Evolutionary conservation across 2,329 filamentous ascomycete species (phyloP).

Genomic region (Diaporthe longicolla): DNA sequence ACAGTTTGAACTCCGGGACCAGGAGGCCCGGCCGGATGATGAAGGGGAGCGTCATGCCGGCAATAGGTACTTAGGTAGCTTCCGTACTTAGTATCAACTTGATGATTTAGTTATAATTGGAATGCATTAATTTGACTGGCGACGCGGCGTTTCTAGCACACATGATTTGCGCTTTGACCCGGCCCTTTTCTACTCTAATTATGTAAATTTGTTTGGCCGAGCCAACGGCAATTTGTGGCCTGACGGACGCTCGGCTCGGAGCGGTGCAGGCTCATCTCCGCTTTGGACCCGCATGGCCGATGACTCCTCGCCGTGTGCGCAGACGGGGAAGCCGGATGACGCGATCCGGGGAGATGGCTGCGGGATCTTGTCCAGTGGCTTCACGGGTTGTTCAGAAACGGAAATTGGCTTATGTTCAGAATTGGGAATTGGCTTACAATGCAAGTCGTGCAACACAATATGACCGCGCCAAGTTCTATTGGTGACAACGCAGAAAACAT

Average conservation of each 20-base stretch:
- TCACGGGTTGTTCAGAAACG: neutral
- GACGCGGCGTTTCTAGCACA: neutral
- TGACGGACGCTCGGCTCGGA: conserved; percentile 5
- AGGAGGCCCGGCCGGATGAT: conserved; percentile 1
- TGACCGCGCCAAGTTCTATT: too few relatives aligned
- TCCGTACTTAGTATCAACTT: neutral
- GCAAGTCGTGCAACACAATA: neutral
- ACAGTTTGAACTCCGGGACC: conserved; percentile 11
- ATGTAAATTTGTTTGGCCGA: too few relatives aligned
- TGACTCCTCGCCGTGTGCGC: conserved; percentile 23
- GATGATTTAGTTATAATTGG: neutral
- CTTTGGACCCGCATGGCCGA: conserved; percentile 15
- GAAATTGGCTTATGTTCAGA: neutral
- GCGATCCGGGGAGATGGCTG: neutral
- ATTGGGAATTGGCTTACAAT: neutral
- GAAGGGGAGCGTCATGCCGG: conserved; percentile 10
- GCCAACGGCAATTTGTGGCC: neutral
- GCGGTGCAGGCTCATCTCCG: conserved; percentile 1
- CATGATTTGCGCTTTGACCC: neutral
- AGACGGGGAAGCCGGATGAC: neutral
- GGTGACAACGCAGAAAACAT: neutral
- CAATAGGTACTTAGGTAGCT: neutral
- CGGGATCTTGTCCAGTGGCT: neutral
- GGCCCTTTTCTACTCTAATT: neutral
- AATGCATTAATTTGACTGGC: too few relatives aligned